Percentiles rank a stretch among this genome's conserved stretches.
Conservation (phyloP, 2,329 filamentous ascomycete species). For the Pestalotiopsis sp. region DNA sequence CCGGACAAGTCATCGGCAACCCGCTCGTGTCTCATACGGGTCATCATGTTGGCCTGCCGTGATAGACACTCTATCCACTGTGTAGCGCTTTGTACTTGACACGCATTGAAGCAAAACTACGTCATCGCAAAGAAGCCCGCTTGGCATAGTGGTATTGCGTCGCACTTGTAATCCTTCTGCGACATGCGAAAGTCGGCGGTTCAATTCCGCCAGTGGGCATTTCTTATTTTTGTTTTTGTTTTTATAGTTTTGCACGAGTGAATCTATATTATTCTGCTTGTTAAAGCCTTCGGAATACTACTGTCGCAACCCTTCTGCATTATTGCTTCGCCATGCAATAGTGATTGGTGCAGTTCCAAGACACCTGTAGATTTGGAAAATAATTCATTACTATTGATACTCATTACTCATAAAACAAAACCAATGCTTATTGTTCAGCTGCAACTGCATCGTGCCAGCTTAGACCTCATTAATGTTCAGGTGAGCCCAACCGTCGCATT, state of each 20-base stretch:
- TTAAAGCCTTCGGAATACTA: too few relatives aligned
- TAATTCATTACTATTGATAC: not conserved
- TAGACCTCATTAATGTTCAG: not conserved
- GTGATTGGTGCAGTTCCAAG: not conserved
- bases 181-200: constrained; percentile 4
- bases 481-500: not conserved
- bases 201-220: constrained; percentile 8
- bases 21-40: too few relatives aligned
- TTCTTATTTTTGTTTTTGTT: not conserved
- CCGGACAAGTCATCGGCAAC: too few relatives aligned
- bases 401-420: not conserved
- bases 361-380: too few relatives aligned
- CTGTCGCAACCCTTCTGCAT: not conserved
- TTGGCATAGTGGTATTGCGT: constrained; percentile 7
- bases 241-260: too few relatives aligned
- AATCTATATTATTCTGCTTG: too few relatives aligned
- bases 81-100: too few relatives aligned
- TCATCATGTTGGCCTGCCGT: too few relatives aligned
- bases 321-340: not conserved
- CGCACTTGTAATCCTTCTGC: constrained; percentile 5
- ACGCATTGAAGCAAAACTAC: not conserved
- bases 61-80: too few relatives aligned
- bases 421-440: not conserved
- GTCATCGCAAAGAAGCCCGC: not conserved
- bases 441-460: not conserved